A percentile compares a stretch with the other conserved stretches of the same genome.
Conservation (phyloP, 805 yeast genomes). For the Ogataea glucozyma region DNA sequence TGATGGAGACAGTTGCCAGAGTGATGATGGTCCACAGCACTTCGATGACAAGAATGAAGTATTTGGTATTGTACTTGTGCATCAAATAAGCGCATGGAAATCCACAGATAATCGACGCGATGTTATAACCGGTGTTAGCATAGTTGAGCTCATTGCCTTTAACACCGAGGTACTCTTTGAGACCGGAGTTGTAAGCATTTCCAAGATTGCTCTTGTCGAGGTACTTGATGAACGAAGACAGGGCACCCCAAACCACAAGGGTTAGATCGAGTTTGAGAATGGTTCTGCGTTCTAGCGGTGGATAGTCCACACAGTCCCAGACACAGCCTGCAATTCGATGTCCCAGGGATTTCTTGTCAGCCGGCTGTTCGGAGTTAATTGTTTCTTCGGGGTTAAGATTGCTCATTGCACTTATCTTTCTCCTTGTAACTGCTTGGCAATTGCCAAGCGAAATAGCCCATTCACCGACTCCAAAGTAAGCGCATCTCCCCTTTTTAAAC, state of each 20-base stretch:
- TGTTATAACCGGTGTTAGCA: slow-evolving; percentile 55
- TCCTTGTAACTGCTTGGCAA: no score
- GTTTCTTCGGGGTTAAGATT: not conserved
- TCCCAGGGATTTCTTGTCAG: slow-evolving; percentile 3
- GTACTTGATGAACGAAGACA: slow-evolving; percentile 47
- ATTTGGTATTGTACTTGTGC: slow-evolving; percentile 54
- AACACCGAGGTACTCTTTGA: slow-evolving; percentile 55
- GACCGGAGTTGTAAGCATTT: slow-evolving; percentile 65
- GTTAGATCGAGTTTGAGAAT: slow-evolving; percentile 35
- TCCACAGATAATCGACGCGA: slow-evolving; percentile 61
- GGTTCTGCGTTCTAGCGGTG: slow-evolving; percentile 35
- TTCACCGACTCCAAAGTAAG: not conserved
- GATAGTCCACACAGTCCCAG: slow-evolving; percentile 32
- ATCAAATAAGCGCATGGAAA: slow-evolving; percentile 60
- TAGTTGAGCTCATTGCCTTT: slow-evolving; percentile 60
- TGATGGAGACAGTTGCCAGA: slow-evolving; percentile 50
- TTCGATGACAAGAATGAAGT: slow-evolving; percentile 55
- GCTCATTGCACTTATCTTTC: not conserved
- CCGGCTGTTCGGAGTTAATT: not conserved
- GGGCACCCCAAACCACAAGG: slow-evolving; percentile 31
- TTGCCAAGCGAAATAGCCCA: no score
- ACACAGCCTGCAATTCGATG: slow-evolving; percentile 6
- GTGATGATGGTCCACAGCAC: slow-evolving; percentile 67
- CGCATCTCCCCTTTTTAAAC: no score
- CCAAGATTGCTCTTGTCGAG: slow-evolving; percentile 58